phyloP scores from a whole-genome alignment of 2,329 filamentous ascomycete genomes.

The Aspergillus caelatus region DNA sequence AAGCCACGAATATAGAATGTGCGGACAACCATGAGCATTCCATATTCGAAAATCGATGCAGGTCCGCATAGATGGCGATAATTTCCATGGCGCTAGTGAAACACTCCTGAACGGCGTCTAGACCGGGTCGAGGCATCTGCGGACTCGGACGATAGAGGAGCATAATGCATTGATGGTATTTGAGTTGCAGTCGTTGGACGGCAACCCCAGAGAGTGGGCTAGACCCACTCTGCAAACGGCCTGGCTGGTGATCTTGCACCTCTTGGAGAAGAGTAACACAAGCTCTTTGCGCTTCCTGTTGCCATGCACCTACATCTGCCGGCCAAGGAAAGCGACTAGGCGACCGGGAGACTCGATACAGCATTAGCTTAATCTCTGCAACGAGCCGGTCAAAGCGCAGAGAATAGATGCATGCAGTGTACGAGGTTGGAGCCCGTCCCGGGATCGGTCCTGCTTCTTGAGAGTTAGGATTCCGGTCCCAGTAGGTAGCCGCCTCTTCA shows the following conservation, averaged over 20 bases:
- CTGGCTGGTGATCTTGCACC: not conserved
- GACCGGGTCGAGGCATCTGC: not conserved
- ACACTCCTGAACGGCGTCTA: slow-evolving; percentile 3
- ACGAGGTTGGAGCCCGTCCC: not conserved
- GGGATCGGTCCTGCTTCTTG: not conserved
- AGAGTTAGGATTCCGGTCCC: not conserved
- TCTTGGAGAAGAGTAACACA: not conserved
- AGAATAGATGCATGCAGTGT: slow-evolving; percentile 7
- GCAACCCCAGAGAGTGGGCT: slow-evolving; percentile 1
- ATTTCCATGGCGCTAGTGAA: slow-evolving; percentile 8
- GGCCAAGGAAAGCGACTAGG: slow-evolving; percentile 10
- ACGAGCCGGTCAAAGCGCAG: slow-evolving; percentile 8
- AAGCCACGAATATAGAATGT: slow-evolving; percentile 9
- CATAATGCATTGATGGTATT: slow-evolving; percentile 10
- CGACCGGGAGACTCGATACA: slow-evolving; percentile 8
- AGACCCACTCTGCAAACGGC: not conserved
- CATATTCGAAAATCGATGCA: slow-evolving; percentile 10
- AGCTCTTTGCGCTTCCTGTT: not conserved
- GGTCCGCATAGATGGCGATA: not conserved
- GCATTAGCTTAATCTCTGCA: slow-evolving; percentile 11
- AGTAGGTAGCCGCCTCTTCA: slow-evolving; percentile 3
- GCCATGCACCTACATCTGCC: not conserved
- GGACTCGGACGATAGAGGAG: slow-evolving; percentile 6
- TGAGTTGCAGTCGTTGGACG: slow-evolving; percentile 7
- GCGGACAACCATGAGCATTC: slow-evolving; percentile 10